phyloP scores from a whole-genome alignment of 345 rosid species.

The Camelina neglecta region DNA sequence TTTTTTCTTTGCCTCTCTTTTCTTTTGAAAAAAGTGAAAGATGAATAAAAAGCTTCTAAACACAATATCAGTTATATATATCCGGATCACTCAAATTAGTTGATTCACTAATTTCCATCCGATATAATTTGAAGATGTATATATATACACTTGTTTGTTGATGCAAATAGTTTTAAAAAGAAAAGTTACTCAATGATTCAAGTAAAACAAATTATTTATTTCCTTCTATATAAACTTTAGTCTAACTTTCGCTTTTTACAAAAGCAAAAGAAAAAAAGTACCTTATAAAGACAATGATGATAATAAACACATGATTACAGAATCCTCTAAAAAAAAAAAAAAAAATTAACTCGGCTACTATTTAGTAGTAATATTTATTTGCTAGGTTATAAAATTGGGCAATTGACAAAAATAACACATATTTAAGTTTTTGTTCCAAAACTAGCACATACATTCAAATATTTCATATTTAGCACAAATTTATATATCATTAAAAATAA shows the following conservation, averaged over 20 bases:
- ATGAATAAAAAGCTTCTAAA: not conserved
- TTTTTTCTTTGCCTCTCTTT: slow-evolving; percentile 20
- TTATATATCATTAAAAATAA: too few species aligned
- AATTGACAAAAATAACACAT: too few species aligned
- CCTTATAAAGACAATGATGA: slow-evolving; percentile 39
- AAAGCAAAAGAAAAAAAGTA: slow-evolving; percentile 32
- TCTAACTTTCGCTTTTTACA: slow-evolving; percentile 22
- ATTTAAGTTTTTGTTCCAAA: too few species aligned
- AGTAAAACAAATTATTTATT: not conserved
- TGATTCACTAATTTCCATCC: not conserved
- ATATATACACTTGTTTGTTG: not conserved
- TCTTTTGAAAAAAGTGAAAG: slow-evolving; percentile 32
- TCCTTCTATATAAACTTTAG: slow-evolving; percentile 7
- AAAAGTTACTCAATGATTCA: not conserved
- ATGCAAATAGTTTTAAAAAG: not conserved
- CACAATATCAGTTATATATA: not conserved
- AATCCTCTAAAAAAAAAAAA: slow-evolving; percentile 10
- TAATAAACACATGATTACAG: slow-evolving; percentile 28
- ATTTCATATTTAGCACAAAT: too few species aligned
- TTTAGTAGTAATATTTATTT: too few species aligned
- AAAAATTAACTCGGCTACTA: not conserved
- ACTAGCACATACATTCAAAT: too few species aligned
- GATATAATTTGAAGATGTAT: not conserved
- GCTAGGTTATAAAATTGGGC: not conserved
- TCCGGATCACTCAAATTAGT: not conserved